These are phyloP conservation scores for Dothistroma pini DNA, from an alignment of 2,329 filamentous ascomycete species.

Conservation along the genomic window DNA sequence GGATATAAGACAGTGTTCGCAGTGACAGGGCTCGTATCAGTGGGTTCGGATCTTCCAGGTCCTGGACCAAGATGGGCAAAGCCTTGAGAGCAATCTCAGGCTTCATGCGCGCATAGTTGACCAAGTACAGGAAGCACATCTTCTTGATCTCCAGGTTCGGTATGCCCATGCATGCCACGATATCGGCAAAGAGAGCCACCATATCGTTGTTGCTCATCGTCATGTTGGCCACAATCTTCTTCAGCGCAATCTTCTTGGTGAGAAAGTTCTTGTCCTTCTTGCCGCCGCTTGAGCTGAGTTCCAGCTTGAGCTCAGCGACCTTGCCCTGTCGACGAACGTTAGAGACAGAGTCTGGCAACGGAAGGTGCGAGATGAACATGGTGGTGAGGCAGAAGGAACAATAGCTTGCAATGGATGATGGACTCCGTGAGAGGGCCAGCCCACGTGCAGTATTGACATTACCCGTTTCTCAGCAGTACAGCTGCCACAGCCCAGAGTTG, in stretches of 20 bases:
- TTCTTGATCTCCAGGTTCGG: conserved; percentile 98
- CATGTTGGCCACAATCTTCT: conserved; percentile 99
- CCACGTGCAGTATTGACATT: neutral
- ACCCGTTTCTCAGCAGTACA: neutral
- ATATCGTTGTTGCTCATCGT: conserved; percentile 99
- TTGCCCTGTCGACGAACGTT: conserved; percentile 70
- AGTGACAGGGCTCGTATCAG: conserved; percentile 87
- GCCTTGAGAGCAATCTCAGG: conserved; percentile 93
- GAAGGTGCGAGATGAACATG: conserved; percentile 39
- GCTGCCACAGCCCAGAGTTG: neutral
- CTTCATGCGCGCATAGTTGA: conserved; percentile 94
- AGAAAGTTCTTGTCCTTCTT: conserved; percentile 98
- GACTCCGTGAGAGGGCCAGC: neutral
- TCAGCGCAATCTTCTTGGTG: conserved; percentile 94
- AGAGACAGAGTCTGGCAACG: neutral
- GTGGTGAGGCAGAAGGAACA: conserved; percentile 1
- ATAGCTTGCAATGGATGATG: neutral
- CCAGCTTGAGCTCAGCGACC: conserved; percentile 91
- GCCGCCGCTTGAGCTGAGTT: conserved; percentile 65
- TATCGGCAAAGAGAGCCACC: conserved; percentile 93
- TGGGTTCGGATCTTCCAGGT: conserved; percentile 91
- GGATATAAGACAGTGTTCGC: conserved; percentile 95
- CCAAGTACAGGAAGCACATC: conserved; percentile 98
- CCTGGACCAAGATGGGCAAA: conserved; percentile 80
- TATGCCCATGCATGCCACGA: conserved; percentile 93